Evolutionary conservation across 2,329 filamentous ascomycete species (phyloP).

Genomic region (Apiospora marii): DNA sequence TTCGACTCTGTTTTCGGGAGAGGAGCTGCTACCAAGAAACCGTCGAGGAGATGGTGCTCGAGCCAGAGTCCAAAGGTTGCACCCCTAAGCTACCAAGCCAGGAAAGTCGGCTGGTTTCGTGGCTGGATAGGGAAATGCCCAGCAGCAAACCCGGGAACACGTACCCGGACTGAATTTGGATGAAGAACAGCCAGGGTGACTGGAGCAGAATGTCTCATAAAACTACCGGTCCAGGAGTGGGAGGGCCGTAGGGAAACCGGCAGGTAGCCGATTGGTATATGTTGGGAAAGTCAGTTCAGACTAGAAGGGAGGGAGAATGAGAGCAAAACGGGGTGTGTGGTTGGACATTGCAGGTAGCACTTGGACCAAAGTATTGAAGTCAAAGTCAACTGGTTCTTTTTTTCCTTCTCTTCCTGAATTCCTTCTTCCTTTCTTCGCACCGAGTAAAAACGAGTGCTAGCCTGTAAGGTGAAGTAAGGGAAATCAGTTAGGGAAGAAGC

Average conservation of each 20-base stretch:
- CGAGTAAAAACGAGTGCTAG: not conserved
- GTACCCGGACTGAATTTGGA: slow-evolving; percentile 1
- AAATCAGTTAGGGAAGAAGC: not conserved
- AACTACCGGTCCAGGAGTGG: slow-evolving; percentile 10
- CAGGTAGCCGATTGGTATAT: slow-evolving; percentile 19
- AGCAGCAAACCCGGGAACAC: not conserved
- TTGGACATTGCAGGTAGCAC: slow-evolving; percentile 19
- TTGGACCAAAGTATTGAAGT: slow-evolving; percentile 18
- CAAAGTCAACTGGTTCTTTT: not conserved
- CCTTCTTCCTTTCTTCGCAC: not conserved
- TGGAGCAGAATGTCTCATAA: slow-evolving; percentile 20
- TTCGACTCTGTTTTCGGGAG: not conserved
- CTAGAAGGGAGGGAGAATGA: slow-evolving; percentile 22
- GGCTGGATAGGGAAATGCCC: slow-evolving; percentile 7
- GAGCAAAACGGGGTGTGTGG: slow-evolving; percentile 19
- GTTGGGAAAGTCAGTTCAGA: slow-evolving; percentile 16
- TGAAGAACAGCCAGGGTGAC: slow-evolving; percentile 1
- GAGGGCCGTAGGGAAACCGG: not conserved
- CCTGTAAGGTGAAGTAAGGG: not conserved
- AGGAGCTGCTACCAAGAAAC: not conserved
- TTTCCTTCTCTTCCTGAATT: not conserved
- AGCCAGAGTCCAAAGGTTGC: slow-evolving; percentile 4
- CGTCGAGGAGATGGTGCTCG: not conserved
- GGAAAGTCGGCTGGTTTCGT: not conserved
- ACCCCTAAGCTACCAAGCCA: slow-evolving; percentile 5